A percentile compares a stretch with the other conserved stretches of the same genome.
phyloP scores from a whole-genome alignment of 108 stramenopile genomes.

The Fragilariopsis cylindrus region DNA sequence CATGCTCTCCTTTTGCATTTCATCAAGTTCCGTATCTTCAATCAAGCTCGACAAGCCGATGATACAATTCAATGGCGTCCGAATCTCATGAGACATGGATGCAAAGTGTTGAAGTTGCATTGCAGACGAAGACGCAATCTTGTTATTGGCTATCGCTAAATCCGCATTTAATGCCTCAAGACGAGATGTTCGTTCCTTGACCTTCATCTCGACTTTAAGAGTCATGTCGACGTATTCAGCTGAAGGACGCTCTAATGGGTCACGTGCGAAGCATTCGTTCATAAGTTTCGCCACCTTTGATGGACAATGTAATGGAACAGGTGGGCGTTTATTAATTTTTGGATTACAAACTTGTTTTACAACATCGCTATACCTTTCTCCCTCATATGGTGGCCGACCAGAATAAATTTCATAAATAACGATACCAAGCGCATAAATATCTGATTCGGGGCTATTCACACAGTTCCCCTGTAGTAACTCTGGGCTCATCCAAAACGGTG shows the following conservation, averaged over 20 bases:
- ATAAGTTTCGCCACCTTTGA: slow-evolving; percentile 21
- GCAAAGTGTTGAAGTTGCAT: slow-evolving; percentile 38
- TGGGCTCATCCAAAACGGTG: slow-evolving; percentile 85
- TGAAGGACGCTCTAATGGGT: slow-evolving; percentile 28
- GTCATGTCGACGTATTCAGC: slow-evolving; percentile 32
- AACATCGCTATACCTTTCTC: slow-evolving; percentile 34
- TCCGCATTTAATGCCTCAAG: slow-evolving; percentile 30
- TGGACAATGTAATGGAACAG: slow-evolving; percentile 24
- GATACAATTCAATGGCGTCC: slow-evolving; percentile 40
- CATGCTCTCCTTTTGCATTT: slow-evolving; percentile 33
- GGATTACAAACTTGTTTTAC: slow-evolving; percentile 23
- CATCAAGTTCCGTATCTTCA: slow-evolving; percentile 33
- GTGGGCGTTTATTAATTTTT: slow-evolving; percentile 33
- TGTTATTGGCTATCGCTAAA: slow-evolving; percentile 23
- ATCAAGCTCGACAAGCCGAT: slow-evolving; percentile 31
- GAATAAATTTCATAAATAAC: slow-evolving; percentile 58
- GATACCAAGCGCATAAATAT: slow-evolving; percentile 67
- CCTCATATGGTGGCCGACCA: slow-evolving; percentile 52
- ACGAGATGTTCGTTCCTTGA: slow-evolving; percentile 26
- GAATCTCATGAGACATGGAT: slow-evolving; percentile 35
- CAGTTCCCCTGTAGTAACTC: slow-evolving; percentile 61
- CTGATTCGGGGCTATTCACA: slow-evolving; percentile 46
- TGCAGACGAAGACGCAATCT: slow-evolving; percentile 21
- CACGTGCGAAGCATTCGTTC: slow-evolving; percentile 23
- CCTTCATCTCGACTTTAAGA: slow-evolving; percentile 24